Evolutionary conservation across 164 flowering plant genomes (phyloP), one percentile per base, ranked within the genome.

Genomic region (Tetracentron sinense): DNA sequence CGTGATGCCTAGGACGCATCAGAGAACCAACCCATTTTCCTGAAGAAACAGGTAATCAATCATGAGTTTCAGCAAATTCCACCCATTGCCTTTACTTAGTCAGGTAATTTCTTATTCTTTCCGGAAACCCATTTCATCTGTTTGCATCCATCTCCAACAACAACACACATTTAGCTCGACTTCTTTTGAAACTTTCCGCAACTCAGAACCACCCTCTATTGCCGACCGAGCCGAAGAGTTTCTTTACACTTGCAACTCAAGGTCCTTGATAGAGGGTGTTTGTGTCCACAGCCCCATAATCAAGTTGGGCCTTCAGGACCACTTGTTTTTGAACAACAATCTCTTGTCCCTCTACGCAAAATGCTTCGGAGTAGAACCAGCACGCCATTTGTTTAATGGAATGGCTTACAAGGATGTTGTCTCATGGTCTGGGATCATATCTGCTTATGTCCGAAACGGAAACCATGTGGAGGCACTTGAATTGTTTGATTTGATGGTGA

Each of bases 321-420:
- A 81, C 47, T 7, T 81, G 67, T 71, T 74, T 30, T 46, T 85
- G 46, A 72, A 58, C 68, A 85, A 83, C 72, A 78, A 74, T 62
- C 68, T 85, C 44, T 19, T 85, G 42, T 62, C 81, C 21, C 52
- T 83, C 0, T 85, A 83, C 16, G 59, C 70, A 0, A 85, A 79
- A 70, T 78, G 84, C 51, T 64, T 25, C 44, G 81, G 78, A 20
- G 49, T 66, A 0, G 74, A 64, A 14, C 44, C 52, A 4, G 88
- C 83, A 33, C 79, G 79, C 66, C 47, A 77, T 1, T 33, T 83
- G 61, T 83, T 85, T 47, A 86, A 79, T 35, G 84, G 68, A 72
- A 80, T 83, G 83, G 74, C 72, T 50, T 4, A 64, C 21, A 79
- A 62, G 59, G 84, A 83, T 67, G 82, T 82, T 6, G 84, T 83